Evolutionary conservation across 306 rosid species (phyloP), one percentile per base, ranked within the genome.

Genomic region (Hippophae gyantsensis): DNA sequence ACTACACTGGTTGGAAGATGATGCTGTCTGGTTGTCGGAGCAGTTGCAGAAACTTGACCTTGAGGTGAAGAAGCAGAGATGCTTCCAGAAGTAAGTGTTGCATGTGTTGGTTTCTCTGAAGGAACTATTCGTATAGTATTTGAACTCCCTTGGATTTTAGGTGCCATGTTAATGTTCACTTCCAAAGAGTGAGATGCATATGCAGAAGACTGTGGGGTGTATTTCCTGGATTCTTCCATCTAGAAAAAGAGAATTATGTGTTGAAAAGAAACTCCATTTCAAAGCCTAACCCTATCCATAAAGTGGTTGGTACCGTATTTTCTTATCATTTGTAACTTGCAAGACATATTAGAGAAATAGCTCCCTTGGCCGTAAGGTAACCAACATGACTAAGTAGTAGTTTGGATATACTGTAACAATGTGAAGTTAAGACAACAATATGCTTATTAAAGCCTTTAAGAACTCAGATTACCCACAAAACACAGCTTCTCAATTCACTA

Each of bases 211-310:
- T 77, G 85, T 58, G 95, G 78, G 41, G 79, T n/a, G 63, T 65
- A 77, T 63, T 85, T 88, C 84, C 78, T 92, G 56, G 95, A 58
- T 67, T 92, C 98, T 71, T 92, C 96, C 89, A 92, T 87, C 98
- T 92, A 73, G 54, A 57, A 63, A 43, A 48, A 57, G 1, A 49
- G 13, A 11, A 43, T 13, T 54, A 64, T 2, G 38, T 32, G 38
- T 32, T 13, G 32, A 40, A 6, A 6, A 6, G 7, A 14, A 48
- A 32, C 38, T 50, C n/a, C 27, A 7, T 50, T 54, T 6, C 42
- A 52, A 18, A 18, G 14, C 64, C 14, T 11, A 42, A 5, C 26
- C 26, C 43, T 9, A 27, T 13, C 48, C 13, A 59, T 44, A 23
- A 43, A 48, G 14, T 48, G 13, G 41, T 32, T 38, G 38, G 38